phyloP scores from a whole-genome alignment of 2,329 filamentous ascomycete genomes.

The Raffaelea deltoideospora region DNA sequence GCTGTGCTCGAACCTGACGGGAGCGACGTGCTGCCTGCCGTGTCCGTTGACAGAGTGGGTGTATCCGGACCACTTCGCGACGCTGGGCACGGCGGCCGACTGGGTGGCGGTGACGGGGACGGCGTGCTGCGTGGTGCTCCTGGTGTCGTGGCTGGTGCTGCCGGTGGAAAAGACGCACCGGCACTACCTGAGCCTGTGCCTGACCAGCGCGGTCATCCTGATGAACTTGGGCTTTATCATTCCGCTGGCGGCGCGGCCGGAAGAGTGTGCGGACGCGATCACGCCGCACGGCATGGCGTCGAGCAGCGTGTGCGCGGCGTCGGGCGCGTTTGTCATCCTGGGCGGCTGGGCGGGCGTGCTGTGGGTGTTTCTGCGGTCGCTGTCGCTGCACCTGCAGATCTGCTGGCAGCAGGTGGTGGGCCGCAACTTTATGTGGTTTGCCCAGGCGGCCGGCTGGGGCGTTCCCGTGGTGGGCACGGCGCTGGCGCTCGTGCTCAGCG shows the following conservation, averaged over 20 bases:
- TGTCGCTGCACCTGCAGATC: constrained; percentile 92
- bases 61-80: constrained; percentile 43
- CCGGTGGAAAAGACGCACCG: constrained; percentile 80
- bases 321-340: constrained; percentile 70
- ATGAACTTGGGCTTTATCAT: constrained; percentile 88
- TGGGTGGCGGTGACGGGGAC: constrained; percentile 69
- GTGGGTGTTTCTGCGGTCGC: constrained; percentile 81
- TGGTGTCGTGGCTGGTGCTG: constrained; percentile 65
- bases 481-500: constrained; percentile 67
- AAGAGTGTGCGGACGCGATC: constrained; percentile 78
- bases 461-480: constrained; percentile 63
- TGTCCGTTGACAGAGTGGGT: constrained; percentile 76
- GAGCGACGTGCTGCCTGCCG: constrained; percentile 66
- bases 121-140: constrained; percentile 56
- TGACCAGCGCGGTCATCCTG: constrained; percentile 59
- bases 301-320: constrained; percentile 69
- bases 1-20: constrained; percentile 32
- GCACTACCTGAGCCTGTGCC: constrained; percentile 83
- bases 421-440: constrained; percentile 73
- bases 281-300: constrained; percentile 88
- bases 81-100: constrained; percentile 52
- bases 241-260: constrained; percentile 61
- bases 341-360: constrained; percentile 74
- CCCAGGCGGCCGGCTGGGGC: constrained; percentile 70
- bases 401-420: constrained; percentile 93